Evolutionary conservation across 2,329 filamentous ascomycete genomes (phyloP).

Genomic region (Trichoderma sp.): DNA sequence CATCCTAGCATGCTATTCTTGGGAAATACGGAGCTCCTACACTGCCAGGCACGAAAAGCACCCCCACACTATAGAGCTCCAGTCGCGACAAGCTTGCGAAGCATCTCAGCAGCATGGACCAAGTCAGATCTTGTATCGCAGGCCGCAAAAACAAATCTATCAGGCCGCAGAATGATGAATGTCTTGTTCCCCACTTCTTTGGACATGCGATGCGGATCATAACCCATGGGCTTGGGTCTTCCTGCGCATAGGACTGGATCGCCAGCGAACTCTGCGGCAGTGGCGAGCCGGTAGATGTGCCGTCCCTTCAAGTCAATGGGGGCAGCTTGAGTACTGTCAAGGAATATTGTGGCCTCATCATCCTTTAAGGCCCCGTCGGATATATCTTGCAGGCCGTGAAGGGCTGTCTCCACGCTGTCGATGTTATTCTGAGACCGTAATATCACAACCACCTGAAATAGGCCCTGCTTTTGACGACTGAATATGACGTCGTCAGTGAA

Average conservation of each 20-base stretch:
- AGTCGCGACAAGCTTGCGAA: background rate
- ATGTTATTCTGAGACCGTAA: background rate
- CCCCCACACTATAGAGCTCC: background rate
- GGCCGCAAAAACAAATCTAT: constrained; percentile 24
- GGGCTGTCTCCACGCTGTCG: background rate
- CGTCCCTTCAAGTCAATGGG: background rate
- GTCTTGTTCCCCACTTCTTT: background rate
- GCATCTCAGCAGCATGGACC: background rate
- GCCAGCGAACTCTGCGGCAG: constrained; percentile 8
- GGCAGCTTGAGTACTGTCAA: background rate
- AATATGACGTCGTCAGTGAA: constrained; percentile 24
- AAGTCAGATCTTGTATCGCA: background rate
- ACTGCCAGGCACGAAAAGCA: background rate
- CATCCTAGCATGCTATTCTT: background rate
- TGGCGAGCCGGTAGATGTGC: background rate
- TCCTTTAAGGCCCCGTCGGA: background rate
- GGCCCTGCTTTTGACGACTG: background rate
- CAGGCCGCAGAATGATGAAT: constrained; percentile 22
- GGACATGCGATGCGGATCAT: constrained; percentile 10
- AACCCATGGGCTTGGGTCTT: constrained; percentile 1
- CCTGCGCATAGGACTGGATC: background rate
- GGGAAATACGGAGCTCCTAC: background rate
- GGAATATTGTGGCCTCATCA: background rate
- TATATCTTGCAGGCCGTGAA: background rate
- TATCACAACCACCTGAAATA: background rate